Evolutionary conservation across 352 stramenopile genomes (phyloP).

Genomic region (Globisporangium paddicum): DNA sequence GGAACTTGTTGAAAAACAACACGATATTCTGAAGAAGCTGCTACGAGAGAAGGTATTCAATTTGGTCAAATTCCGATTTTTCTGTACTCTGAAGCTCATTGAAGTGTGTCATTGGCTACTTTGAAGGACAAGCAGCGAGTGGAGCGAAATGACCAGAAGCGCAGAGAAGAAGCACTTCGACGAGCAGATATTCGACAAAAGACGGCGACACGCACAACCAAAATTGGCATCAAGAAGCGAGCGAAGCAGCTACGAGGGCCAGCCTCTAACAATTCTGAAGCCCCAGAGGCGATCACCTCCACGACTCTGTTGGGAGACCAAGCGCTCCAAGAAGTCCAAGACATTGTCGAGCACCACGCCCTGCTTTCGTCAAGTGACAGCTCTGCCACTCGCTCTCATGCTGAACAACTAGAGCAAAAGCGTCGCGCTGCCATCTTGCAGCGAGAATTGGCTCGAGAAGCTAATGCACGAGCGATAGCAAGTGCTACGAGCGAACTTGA

Average conservation of each 20-base stretch:
- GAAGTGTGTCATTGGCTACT: not conserved
- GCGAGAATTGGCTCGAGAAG: slow-evolving; percentile 1
- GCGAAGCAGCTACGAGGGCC: not conserved
- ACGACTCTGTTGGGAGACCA: not conserved
- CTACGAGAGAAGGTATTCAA: slow-evolving; percentile 21
- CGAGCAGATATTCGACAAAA: slow-evolving; percentile 23
- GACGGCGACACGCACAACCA: slow-evolving; percentile 16
- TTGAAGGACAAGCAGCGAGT: slow-evolving; percentile 26
- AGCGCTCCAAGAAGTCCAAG: not conserved
- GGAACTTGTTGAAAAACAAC: not conserved
- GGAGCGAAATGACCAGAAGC: slow-evolving; percentile 15
- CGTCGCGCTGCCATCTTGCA: slow-evolving; percentile 14
- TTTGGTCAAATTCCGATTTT: not conserved
- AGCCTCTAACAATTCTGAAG: not conserved
- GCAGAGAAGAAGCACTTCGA: slow-evolving; percentile 17
- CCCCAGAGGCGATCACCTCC: not conserved
- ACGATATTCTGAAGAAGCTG: slow-evolving; percentile 9
- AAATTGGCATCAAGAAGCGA: slow-evolving; percentile 14
- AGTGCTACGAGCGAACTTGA: slow-evolving; percentile 23
- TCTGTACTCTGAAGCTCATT: not conserved
- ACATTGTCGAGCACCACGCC: not conserved
- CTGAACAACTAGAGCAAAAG: slow-evolving; percentile 20
- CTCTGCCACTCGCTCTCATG: not conserved
- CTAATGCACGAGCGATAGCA: slow-evolving; percentile 8
- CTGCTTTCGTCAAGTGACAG: not conserved